Conservation (phyloP, 1,139 yeast genomes). For the Hanseniaspora sp. region DNA sequence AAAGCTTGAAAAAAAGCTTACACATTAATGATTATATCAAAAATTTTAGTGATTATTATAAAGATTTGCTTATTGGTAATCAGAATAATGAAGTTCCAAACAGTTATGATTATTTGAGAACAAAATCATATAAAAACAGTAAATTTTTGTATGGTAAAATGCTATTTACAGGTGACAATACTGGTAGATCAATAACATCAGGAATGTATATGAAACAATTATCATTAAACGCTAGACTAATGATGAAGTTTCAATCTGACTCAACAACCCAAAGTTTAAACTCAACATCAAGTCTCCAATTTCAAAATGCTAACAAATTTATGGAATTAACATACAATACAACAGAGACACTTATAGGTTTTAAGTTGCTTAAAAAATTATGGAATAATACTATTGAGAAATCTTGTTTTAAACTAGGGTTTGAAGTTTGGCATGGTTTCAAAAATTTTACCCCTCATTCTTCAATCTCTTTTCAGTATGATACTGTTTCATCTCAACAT, state of each 20-base stretch:
- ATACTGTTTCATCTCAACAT: constrained; percentile 75
- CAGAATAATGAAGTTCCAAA: background rate
- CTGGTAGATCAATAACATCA: constrained; percentile 50
- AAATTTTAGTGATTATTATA: constrained; percentile 6
- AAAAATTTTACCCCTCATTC: constrained; percentile 73
- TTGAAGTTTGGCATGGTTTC: constrained; percentile 85
- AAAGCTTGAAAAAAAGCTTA: constrained; percentile 1
- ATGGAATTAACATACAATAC: constrained; percentile 79
- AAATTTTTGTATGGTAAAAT: constrained; percentile 65
- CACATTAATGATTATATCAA: constrained; percentile 9
- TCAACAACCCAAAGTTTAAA: constrained; percentile 42
- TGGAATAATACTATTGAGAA: constrained; percentile 34
- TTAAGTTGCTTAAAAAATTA: constrained; percentile 66
- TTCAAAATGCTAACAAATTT: constrained; percentile 52
- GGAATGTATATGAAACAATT: constrained; percentile 72
- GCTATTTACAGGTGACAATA: constrained; percentile 60
- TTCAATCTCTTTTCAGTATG: constrained; percentile 73
- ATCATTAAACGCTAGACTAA: constrained; percentile 47
- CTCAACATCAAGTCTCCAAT: constrained; percentile 62
- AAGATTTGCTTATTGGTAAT: background rate
- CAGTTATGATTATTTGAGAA: background rate
- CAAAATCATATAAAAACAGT: constrained; percentile 18
- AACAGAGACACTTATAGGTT: constrained; percentile 76
- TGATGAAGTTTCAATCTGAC: constrained; percentile 63
- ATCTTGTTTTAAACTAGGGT: constrained; percentile 44